Evolutionary conservation across 495 filamentous ascomycete species (phyloP).

Genomic region (Bryoglossum gracile): DNA sequence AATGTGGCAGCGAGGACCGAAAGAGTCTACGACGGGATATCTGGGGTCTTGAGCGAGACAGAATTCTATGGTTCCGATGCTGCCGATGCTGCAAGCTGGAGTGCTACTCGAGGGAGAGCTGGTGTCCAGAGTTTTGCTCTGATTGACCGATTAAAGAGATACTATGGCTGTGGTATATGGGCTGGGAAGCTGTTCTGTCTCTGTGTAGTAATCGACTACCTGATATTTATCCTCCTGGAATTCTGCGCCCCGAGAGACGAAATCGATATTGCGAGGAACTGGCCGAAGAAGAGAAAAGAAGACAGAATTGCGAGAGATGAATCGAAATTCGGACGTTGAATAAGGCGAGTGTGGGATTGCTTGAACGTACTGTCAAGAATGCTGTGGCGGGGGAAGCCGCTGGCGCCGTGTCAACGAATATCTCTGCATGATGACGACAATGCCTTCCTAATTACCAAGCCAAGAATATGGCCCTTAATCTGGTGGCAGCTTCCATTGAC

Average conservation of each 20-base stretch:
- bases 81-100: conserved; percentile 48
- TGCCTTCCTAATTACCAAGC: no score
- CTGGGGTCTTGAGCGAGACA: conserved; percentile 69
- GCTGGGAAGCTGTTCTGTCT: conserved; percentile 95
- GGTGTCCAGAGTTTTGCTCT: conserved; percentile 77
- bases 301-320: conserved; percentile 2
- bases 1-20: conserved; percentile 90
- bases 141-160: conserved; percentile 88
- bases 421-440: no score
- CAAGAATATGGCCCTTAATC: no score
- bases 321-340: conserved; percentile 2
- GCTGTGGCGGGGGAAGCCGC: no score
- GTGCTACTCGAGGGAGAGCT: conserved; percentile 64
- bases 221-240: conserved; percentile 81
- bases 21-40: conserved; percentile 88
- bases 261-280: conserved; percentile 84
- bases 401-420: no score
- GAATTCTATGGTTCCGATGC: conserved; percentile 80
- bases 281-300: conserved; percentile 63
- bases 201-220: conserved; percentile 87
- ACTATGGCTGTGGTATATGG: conserved; percentile 99
- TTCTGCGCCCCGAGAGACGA: conserved; percentile 73
- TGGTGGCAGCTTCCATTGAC: no score
- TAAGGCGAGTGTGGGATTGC: neutral
- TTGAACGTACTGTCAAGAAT: no score